Evolutionary conservation across 2,329 filamentous ascomycete genomes (phyloP), one percentile per base, ranked within the genome.

Genomic region (Aspergillus jensenii): DNA sequence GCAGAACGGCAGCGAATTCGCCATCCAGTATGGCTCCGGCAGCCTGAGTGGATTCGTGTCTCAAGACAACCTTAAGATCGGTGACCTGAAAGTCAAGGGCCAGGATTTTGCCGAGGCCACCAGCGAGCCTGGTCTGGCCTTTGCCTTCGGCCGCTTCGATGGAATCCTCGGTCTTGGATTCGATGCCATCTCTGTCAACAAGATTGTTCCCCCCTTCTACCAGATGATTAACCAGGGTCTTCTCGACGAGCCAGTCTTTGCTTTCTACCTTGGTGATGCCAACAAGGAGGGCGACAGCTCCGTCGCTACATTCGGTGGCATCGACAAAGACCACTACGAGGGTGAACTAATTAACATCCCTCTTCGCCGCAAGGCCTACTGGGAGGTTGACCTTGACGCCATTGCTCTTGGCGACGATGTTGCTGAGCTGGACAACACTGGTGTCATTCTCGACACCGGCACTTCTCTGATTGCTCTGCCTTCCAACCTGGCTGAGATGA

Each of bases 101-200:
- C 95, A 98, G 79, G 87, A 95, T 77, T 99, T 99, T 70, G 96
- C 93, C 64, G 95, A 99, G 82, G 95, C 93, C 35, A 98, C 93
- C 55, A 89, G 84, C 69, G 95, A 99, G 83, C 95, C 95, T 64
- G 96, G 96, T 62, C 85, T 99, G 70, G 95, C 95, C 56, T 99
- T 99, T 74, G 95, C 95, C 72, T 99, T 99, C 71, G 95, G 95
- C 72, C 87, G 91, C 68, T 99, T 99, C 72, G 95, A 99, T 72
- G 95, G 95, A 70, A 99, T 99, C 69, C 81, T 99, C 62, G 95
- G 95, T 72, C 85, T 99, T 61, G 95, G 91, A 62, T 99, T 90
- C 70, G 91, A 98, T 78, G 91, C 89, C 71, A 96, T 99, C 77
- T 93, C 93, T n/a, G 95, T 99, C 71, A 97, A 99, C 83, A 82